Conservation (phyloP, 2,329 filamentous ascomycete genomes). For the Sarocladium strictum region DNA sequence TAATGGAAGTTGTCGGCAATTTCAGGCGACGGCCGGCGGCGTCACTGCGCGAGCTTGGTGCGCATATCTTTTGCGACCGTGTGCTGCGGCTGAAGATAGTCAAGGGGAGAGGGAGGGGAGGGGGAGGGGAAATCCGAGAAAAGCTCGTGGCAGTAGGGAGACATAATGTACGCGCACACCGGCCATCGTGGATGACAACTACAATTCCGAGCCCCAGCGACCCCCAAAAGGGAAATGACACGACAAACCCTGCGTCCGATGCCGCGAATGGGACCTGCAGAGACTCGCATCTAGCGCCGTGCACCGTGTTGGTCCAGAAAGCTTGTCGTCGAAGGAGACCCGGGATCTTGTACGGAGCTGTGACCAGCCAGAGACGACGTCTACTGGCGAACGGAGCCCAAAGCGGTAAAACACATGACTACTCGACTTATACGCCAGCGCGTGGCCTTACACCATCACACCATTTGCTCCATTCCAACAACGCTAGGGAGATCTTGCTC, state of each 20-base stretch:
- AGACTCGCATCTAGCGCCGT: conserved; percentile 2
- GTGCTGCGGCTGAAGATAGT: conserved; percentile 5
- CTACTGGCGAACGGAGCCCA: background rate
- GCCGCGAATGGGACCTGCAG: conserved; percentile 9
- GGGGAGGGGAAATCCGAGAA: conserved; percentile 11
- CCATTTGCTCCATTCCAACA: background rate
- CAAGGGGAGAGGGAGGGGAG: conserved; percentile 10
- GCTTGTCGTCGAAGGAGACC: background rate
- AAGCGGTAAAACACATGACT: conserved; percentile 1
- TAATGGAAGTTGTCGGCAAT: conserved; percentile 2
- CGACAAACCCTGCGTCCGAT: conserved; percentile 26
- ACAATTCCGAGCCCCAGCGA: conserved; percentile 10
- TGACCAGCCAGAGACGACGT: conserved; percentile 1
- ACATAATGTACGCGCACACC: conserved; percentile 13
- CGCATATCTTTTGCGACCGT: conserved; percentile 9
- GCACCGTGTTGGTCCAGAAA: background rate
- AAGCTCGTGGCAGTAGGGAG: conserved; percentile 1
- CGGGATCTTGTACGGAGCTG: background rate
- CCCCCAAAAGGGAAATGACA: conserved; percentile 25
- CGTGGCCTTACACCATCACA: background rate
- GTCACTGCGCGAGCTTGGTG: conserved; percentile 15
- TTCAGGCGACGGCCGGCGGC: conserved; percentile 15
- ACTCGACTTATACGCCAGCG: background rate
- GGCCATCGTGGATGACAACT: conserved; percentile 3
- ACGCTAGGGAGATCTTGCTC: conserved; percentile 6